Evolutionary conservation across 140 eudicot species (phyloP), one percentile per base, ranked within the genome.

Genomic region (Senecio squalidus): DNA sequence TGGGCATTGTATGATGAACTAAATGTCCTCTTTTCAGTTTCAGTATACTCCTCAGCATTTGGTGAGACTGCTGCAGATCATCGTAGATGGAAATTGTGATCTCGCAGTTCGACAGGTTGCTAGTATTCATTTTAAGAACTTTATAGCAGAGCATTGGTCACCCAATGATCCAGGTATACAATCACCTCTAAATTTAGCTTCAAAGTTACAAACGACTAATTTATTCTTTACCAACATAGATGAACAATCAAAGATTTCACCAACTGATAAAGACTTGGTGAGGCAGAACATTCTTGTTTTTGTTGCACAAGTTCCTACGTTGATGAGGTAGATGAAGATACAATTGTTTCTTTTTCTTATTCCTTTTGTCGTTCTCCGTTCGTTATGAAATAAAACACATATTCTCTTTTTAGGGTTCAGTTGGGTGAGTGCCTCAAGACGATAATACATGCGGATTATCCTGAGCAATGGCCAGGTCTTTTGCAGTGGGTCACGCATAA

Each of bases 371-470:
- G 33, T 26, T 26, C 53, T 44, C 11, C 23, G 15, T 23, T 56
- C 2, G 2, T 11, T 56, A 15, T 47, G 26, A 45, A 70, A 30
- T 31, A 33, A 49, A 27, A 17, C 4, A 10, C 16, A 46, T 5
- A 16, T 34, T 47, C 4, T 70, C 43, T 60, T n/a, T 40, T 46
- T 81, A 91, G 98, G 80, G 85, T 75, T 58, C 98, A 91, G 73
- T 79, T 91, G 58, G 98, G 98, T 13, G 98, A 91, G 74, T 91
- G 98, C 74, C 74, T 91, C 63, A 91, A 91, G 81, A 91, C 98
- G 18, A 84, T 86, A 22, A 79, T 91, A 57, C 84, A 86, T 66
- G 82, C 92, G n/a, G 96, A 91, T 63, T 91, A 91, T 66, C 98
- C 98, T 4, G 98, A 91, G 75, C 92, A 91, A 53, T 91, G 98